Base-by-base conservation (phyloP, 306 rosid genomes). In the Trichosanthes truncata region DNA sequence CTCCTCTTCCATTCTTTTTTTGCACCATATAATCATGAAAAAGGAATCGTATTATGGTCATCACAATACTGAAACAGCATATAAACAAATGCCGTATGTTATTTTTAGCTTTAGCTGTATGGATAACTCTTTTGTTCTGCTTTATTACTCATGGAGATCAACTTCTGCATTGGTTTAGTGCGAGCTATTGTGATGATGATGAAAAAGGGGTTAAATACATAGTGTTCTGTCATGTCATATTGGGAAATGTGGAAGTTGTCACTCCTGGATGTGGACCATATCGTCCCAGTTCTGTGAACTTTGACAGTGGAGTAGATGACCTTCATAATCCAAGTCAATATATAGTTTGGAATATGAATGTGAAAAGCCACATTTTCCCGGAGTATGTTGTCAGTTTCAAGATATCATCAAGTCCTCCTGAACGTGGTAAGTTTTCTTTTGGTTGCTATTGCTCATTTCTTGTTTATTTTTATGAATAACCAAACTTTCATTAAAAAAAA, bases 291-390 rank as follows among this genome's bases (percentile, higher is more conserved):
- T 79, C 80, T 43, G 76, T 48, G 9, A 38, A 74, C 67, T 83
- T 74, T 74, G 85, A 83, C 71, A 79, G 72, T 74, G 85, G 83
- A 23, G 85, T 83, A 72, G 85, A 83, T 79, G 80, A 83, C 55
- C 85, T 83, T 55, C 83, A 74, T 49, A 62, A 83, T 62, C 85
- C 85, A 51, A 6, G 80, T 69, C 76, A 73, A 62, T 76, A 79
- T 83, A 79, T 83, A 18, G 71, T 83, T 49, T 83, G 80, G 80
- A 53, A 68, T 79, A 66, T 74, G 77, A 83, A 83, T 36, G 41
- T 79, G 71, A 74, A 74, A 48, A 83, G 80, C 80, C 85, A 79
- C 40, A 83, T 83, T 63, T 74, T 79, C 13, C 85, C 80, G 2
- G 85, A 83, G 74, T 83, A 51, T 83, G 77, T 79, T 63, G 52